Evolutionary conservation across 1,139 yeast species (phyloP).

Genomic region (Candida sojae): DNA sequence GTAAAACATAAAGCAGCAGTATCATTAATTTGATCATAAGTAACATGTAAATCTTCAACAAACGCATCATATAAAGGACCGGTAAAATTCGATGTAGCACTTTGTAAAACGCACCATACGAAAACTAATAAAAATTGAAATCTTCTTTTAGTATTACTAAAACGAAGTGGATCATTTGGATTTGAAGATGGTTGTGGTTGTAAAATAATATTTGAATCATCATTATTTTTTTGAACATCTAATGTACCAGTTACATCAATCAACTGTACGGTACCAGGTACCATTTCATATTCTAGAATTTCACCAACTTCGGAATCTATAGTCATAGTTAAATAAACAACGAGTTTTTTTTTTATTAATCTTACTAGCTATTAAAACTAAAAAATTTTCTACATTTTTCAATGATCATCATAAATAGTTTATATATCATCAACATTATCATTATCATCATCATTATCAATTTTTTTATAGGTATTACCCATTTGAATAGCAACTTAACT

Average conservation of each 20-base stretch:
- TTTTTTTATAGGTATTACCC: no score
- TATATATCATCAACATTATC: no score
- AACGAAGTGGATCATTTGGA: slow-evolving; percentile 42
- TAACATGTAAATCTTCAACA: slow-evolving; percentile 31
- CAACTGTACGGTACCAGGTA: slow-evolving; percentile 66
- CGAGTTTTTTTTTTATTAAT: no score
- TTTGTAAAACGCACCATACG: slow-evolving; percentile 37
- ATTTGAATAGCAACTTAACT: no score
- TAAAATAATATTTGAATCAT: slow-evolving; percentile 26
- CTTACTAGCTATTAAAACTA: no score
- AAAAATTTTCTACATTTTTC: no score
- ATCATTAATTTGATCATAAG: slow-evolving; percentile 28
- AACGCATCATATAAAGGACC: slow-evolving; percentile 44
- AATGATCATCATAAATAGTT: no score
- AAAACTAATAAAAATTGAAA: slow-evolving; percentile 35
- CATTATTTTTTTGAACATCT: slow-evolving; percentile 29
- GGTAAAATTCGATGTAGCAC: slow-evolving; percentile 41
- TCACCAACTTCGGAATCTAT: slow-evolving; percentile 3
- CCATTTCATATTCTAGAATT: slow-evolving; percentile 27
- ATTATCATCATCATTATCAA: no score
- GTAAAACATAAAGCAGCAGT: slow-evolving; percentile 35
- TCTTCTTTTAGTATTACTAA: slow-evolving; percentile 33
- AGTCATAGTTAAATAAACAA: not conserved
- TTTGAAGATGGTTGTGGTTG: slow-evolving; percentile 40
- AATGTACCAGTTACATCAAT: slow-evolving; percentile 48